A percentile compares a stretch with the other conserved stretches of the same genome.
These are phyloP conservation scores for Alnus rubra DNA, from an alignment of 306 rosid genomes.

Conservation along the genomic window DNA sequence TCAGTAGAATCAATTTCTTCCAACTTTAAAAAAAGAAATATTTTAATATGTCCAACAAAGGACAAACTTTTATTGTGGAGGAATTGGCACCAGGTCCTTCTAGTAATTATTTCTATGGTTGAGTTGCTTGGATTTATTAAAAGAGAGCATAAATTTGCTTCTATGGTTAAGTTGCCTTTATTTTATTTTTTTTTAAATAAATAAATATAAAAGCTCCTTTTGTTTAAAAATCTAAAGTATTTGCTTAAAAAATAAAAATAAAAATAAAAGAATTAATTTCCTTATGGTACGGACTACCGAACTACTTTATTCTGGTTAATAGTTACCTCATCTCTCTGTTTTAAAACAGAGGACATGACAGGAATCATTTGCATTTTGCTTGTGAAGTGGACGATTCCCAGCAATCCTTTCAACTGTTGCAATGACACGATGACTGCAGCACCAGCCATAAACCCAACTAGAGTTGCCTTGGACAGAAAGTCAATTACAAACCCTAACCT, in stretches of 20 bases:
- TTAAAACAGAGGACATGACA: constrained; percentile 69
- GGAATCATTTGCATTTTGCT: constrained; percentile 79
- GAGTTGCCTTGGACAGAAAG: constrained; percentile 93
- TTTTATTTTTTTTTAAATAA: not conserved
- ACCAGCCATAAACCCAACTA: constrained; percentile 95
- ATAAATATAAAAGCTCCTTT: constrained; percentile 7
- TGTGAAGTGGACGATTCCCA: constrained; percentile 83
- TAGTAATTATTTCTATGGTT: not conserved
- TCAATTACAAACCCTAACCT: constrained; percentile 93
- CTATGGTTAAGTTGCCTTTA: constrained; percentile 15
- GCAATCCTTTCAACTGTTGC: constrained; percentile 90
- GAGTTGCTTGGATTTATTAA: constrained; percentile 6
- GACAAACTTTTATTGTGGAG: not conserved
- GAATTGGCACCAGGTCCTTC: constrained; percentile 35
- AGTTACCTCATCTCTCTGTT: constrained; percentile 61
- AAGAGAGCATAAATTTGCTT: constrained; percentile 20
- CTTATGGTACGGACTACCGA: not conserved
- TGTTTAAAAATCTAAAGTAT: not conserved
- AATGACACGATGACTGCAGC: constrained; percentile 95
- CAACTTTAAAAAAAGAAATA: constrained; percentile 11
- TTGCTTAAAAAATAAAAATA: not conserved
- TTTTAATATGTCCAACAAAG: constrained; percentile 14
- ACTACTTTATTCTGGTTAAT: not conserved
- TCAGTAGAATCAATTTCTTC: not conserved
- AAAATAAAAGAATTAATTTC: not conserved